Evolutionary conservation across 2,329 filamentous ascomycete species (phyloP), one percentile per base, ranked within the genome.

Genomic region (Arthrinium phaeospermum): DNA sequence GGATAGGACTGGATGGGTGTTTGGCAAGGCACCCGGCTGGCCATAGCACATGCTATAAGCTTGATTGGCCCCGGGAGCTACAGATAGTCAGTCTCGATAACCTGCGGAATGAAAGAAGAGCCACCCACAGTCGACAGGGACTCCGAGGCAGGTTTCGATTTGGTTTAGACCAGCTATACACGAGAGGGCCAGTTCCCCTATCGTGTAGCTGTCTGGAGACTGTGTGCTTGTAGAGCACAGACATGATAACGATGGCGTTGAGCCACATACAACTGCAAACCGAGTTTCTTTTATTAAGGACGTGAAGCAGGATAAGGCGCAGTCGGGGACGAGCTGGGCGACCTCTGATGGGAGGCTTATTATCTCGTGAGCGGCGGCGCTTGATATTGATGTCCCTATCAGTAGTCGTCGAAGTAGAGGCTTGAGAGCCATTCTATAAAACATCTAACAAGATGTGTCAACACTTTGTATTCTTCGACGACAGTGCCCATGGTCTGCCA

Each of bases 131-230:
- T 79, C 76, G 13, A 80, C 79, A 69, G 88, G 86, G 14, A 81
- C 77, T 3, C 84, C 82, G 5, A 83, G 80, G 79, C 93, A 95
- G 19, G 81, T 82, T 2, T 86, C 86, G 64, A 86, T 77, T 47
- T 81, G 80, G 71, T 79, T 82, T 77, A 89, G 87, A 10, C 88
- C 88, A 12, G 88, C 83, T 46, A 93, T 86, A 80, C 93, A 95
- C 77, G 91, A 88, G 74, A 94, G 81, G 5, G 90, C 91, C 14
- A 87, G 92, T 81, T 94, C 93, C n/a, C 91, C 92, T 68, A 94
- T 78, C 1, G 93, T 94, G 76, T 91, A 92, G 13, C 90, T 91
- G 44, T 87, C 87, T 16, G 80, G 82, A 12, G 91, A 91, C 46
- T 85, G 84, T 51, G 86, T 85, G 51, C 86, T 86, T 19, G 86